A percentile compares a stretch with the other conserved stretches of the same genome.
Evolutionary conservation across 2,329 filamentous ascomycete genomes (phyloP).

Genomic region (Alternaria sp.): DNA sequence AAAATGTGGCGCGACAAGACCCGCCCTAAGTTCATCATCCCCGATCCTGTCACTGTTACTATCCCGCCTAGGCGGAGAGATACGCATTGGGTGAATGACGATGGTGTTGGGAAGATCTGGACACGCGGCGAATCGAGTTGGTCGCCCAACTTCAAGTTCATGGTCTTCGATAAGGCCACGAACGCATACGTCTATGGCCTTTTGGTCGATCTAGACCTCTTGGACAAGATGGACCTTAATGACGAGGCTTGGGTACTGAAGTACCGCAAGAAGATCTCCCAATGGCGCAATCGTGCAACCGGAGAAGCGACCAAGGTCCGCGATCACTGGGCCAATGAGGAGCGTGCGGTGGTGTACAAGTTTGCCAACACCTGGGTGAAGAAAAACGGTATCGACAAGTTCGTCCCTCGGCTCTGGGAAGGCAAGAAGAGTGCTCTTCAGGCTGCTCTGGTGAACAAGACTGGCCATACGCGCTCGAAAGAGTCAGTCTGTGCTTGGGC

Average conservation of each 20-base stretch:
- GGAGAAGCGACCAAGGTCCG: not conserved
- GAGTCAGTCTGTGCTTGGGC: conserved; percentile 5
- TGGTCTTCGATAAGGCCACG: conserved; percentile 6
- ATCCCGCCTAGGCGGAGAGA: not conserved
- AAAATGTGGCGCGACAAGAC: conserved; percentile 4
- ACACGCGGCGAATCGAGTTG: not conserved
- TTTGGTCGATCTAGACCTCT: not conserved
- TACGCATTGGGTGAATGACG: not conserved
- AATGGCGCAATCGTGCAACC: conserved; percentile 5
- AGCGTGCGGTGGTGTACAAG: not conserved
- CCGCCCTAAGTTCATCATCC: not conserved
- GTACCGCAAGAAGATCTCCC: not conserved
- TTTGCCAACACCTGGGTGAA: not conserved
- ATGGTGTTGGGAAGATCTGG: not conserved
- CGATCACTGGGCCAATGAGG: conserved; percentile 1
- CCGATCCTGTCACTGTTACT: not conserved
- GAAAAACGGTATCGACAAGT: not conserved
- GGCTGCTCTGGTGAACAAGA: not conserved
- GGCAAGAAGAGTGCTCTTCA: not conserved
- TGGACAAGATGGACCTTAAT: conserved; percentile 5
- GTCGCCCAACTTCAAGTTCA: not conserved
- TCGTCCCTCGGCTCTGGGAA: not conserved
- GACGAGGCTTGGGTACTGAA: not conserved
- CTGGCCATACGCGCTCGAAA: not conserved
- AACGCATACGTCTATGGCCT: conserved; percentile 1